These are phyloP conservation scores for Phlebiopsis flavidoalba DNA, from an alignment of 768 basidiomycete species.

Conservation along the genomic window DNA sequence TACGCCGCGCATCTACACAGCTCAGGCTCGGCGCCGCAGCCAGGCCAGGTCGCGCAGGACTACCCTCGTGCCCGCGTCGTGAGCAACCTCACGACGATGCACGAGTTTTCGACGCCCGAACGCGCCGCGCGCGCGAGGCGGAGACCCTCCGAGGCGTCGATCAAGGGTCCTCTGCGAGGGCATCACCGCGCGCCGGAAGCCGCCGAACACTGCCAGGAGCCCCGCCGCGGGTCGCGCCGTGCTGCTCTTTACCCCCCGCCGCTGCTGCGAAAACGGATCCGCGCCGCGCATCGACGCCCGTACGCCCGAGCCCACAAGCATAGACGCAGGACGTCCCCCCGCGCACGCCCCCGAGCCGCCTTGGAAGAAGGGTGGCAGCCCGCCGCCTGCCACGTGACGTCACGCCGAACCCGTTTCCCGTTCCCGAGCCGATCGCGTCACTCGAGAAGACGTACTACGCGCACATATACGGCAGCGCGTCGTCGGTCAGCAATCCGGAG, in stretches of 20 bases:
- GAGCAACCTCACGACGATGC: slow-evolving; percentile 60
- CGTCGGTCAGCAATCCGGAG: slow-evolving; percentile 41
- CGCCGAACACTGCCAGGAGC: not conserved
- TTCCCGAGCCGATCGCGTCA: slow-evolving; percentile 56
- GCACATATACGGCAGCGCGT: slow-evolving; percentile 54
- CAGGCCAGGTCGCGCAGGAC: slow-evolving; percentile 59
- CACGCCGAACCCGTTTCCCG: slow-evolving; percentile 63
- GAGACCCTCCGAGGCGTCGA: slow-evolving; percentile 63
- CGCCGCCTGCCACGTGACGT: slow-evolving; percentile 35
- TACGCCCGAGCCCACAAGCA: not conserved
- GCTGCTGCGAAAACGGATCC: slow-evolving; percentile 19
- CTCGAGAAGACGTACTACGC: slow-evolving; percentile 55
- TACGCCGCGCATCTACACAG: slow-evolving; percentile 31
- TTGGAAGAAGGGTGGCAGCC: slow-evolving; percentile 21
- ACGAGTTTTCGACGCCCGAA: slow-evolving; percentile 71
- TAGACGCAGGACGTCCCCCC: slow-evolving; percentile 36
- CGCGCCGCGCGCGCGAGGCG: slow-evolving; percentile 63
- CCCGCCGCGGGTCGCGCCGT: slow-evolving; percentile 8
- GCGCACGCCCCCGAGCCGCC: slow-evolving; percentile 43
- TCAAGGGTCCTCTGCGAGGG: slow-evolving; percentile 72
- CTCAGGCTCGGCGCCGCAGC: slow-evolving; percentile 46
- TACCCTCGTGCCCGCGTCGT: slow-evolving; percentile 68
- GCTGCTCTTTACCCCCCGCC: slow-evolving; percentile 14
- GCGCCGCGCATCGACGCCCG: no score
- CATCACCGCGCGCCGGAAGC: slow-evolving; percentile 24